A percentile compares a stretch with the other conserved stretches of the same genome.
These are phyloP conservation scores for Torulaspora globosa DNA, from an alignment of 1,139 yeast species.

Conservation along the genomic window DNA sequence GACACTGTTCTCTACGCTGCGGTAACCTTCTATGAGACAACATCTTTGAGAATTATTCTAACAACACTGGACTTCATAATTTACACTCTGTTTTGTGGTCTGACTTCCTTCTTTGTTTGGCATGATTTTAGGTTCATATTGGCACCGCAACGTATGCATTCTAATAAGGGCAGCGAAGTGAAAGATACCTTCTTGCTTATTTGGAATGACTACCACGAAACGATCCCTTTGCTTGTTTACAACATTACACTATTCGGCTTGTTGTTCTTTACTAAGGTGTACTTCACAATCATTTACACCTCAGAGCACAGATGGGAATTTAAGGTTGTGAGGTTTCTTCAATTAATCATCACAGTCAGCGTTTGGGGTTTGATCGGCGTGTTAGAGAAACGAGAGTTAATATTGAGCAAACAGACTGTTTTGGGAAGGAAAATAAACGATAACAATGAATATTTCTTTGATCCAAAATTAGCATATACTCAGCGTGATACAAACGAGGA, in stretches of 20 bases:
- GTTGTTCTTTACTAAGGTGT: conserved; percentile 21
- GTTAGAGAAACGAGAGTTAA: conserved; percentile 29
- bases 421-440: conserved; percentile 34
- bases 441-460: conserved; percentile 29
- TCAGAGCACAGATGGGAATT: conserved; percentile 25
- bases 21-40: conserved; percentile 14
- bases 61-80: conserved; percentile 19
- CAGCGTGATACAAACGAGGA: not conserved
- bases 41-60: conserved; percentile 11
- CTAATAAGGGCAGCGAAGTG: conserved; percentile 7
- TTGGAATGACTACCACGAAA: conserved; percentile 31
- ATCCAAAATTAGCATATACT: conserved; percentile 19
- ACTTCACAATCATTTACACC: conserved; percentile 13
- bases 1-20: conserved; percentile 18
- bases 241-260: conserved; percentile 22
- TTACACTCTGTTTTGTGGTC: conserved; percentile 20
- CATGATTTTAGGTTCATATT: conserved; percentile 29
- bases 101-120: conserved; percentile 22
- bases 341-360: conserved; percentile 32
- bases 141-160: conserved; percentile 18
- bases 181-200: conserved; percentile 6
- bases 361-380: conserved; percentile 35
- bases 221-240: conserved; percentile 28
- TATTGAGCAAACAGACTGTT: conserved; percentile 29
- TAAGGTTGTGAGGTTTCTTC: conserved; percentile 25